Base-by-base conservation (phyloP, 306 rosid species). In the Pterocarpus santalinus region DNA sequence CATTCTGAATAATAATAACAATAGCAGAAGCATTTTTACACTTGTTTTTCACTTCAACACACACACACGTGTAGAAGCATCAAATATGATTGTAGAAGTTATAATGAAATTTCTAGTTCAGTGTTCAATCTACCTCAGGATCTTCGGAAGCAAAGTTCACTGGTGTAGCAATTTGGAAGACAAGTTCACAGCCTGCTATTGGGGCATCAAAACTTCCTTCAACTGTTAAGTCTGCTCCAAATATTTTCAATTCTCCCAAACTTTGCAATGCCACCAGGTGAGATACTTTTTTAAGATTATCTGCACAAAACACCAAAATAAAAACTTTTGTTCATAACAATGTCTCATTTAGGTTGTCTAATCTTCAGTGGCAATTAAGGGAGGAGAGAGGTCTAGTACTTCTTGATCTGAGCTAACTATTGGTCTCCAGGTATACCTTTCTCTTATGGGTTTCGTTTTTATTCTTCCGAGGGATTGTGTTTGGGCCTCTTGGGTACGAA, bases 131-230 rank as follows among this genome's bases (percentile, higher is more conserved):
- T 85, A 91, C 98, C 97, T 94, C 98, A 1, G 98, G 98, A 57
- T 94, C 98, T 85, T 86, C 65, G 2, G 98, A 94, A 74, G 90
- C 93, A 77, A 94, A 90, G 85, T 91, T 64, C 36, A 94, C 92
- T 5, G 97, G 98, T 4, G 97, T 91, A n/a, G 98, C 98, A 55
- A 94, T 85, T 73, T 91, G 94, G 86, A 91, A 94, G 62, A 94
- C 98, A 44, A 90, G 69, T 22, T 94, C 90, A 88, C 93, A 94
- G 13, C 90, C 94, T 17, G 88, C 82, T 61, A 91, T 65, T 1
- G 98, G 92, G 28, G 88, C 91, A 81, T 91, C 94, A 57, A 94
- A 91, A 69, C 89, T 77, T 38, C 73, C 89, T 41, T 86, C 97
- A 36, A 81, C 86, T 5, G 93, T 88, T 74, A 94, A 86, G 46